These are phyloP conservation scores for Floccularia luteovirens DNA, from an alignment of 768 basidiomycete species.

Conservation along the genomic window DNA sequence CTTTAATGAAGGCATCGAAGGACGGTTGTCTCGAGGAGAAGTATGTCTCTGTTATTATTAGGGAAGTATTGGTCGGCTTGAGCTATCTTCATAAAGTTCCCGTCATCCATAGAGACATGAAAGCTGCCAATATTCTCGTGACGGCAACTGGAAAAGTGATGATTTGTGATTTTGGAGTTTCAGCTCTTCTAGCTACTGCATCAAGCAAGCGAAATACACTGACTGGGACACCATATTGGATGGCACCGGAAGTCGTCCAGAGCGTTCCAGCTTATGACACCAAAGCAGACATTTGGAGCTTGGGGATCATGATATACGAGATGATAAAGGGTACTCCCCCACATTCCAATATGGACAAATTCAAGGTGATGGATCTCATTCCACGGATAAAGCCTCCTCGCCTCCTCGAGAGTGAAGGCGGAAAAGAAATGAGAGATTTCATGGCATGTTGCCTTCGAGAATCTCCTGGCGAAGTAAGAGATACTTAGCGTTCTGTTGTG, in stretches of 20 bases:
- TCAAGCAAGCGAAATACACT: slow-evolving; percentile 93
- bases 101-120: slow-evolving; percentile 96
- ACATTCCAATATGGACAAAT: slow-evolving; percentile 79
- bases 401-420: slow-evolving; percentile 70
- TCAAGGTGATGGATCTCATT: slow-evolving; percentile 85
- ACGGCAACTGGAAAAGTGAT: slow-evolving; percentile 85
- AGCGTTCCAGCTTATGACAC: slow-evolving; percentile 87
- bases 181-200: slow-evolving; percentile 77
- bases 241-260: slow-evolving; percentile 97
- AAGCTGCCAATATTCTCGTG: slow-evolving; percentile 94
- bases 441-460: slow-evolving; percentile 78
- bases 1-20: slow-evolving; percentile 83
- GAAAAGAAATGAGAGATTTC: slow-evolving; percentile 85
- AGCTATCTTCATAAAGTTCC: slow-evolving; percentile 88
- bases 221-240: slow-evolving; percentile 98
- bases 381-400: slow-evolving; percentile 79
- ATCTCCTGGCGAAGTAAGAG: slow-evolving; percentile 65
- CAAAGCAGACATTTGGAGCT: slow-evolving; percentile 97
- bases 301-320: slow-evolving; percentile 94
- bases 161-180: slow-evolving; percentile 98
- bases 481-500: neutral
- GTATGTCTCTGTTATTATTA: slow-evolving; percentile 78
- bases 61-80: slow-evolving; percentile 84
- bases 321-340: slow-evolving; percentile 97
- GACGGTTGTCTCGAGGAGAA: slow-evolving; percentile 79